phyloP scores from a whole-genome alignment of 805 yeast genomes.

The Starmera pachycereana region DNA sequence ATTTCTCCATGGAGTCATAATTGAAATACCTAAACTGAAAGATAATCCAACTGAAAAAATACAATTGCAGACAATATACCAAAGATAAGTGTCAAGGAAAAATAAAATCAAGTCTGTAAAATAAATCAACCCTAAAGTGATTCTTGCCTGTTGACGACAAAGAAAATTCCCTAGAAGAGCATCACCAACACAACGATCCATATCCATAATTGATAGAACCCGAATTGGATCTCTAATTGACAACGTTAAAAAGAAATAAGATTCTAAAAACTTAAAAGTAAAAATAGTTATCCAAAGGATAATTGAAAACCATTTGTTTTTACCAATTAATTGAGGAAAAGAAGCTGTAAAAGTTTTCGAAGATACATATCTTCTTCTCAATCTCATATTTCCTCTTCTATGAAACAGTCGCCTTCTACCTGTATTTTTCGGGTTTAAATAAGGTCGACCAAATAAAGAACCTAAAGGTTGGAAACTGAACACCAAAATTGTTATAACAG shows the following conservation, averaged over 20 bases:
- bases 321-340: slow-evolving; percentile 41
- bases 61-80: slow-evolving; percentile 81
- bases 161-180: slow-evolving; percentile 37
- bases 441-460: slow-evolving; percentile 33
- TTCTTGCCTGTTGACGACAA: slow-evolving; percentile 47
- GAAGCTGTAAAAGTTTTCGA: slow-evolving; percentile 52
- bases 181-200: slow-evolving; percentile 60
- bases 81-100: slow-evolving; percentile 72
- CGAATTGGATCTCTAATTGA: slow-evolving; percentile 68
- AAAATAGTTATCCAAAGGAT: slow-evolving; percentile 63
- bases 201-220: slow-evolving; percentile 48
- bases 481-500: slow-evolving; percentile 43
- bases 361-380: slow-evolving; percentile 34
- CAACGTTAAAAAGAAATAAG: slow-evolving; percentile 68
- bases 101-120: slow-evolving; percentile 60
- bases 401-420: slow-evolving; percentile 13
- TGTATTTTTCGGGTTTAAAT: slow-evolving; percentile 26
- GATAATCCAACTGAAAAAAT: slow-evolving; percentile 61
- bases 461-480: slow-evolving; percentile 54
- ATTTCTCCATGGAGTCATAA: slow-evolving; percentile 86
- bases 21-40: slow-evolving; percentile 67
- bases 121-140: slow-evolving; percentile 43
- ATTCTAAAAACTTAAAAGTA: slow-evolving; percentile 58
- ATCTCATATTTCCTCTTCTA: too few relatives aligned
- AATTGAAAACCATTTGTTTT: slow-evolving; percentile 49